A percentile compares a stretch with the other conserved stretches of the same genome.
phyloP scores from a whole-genome alignment of 1,284 basidiomycete species.

The Cryptococcus deneoformans region DNA sequence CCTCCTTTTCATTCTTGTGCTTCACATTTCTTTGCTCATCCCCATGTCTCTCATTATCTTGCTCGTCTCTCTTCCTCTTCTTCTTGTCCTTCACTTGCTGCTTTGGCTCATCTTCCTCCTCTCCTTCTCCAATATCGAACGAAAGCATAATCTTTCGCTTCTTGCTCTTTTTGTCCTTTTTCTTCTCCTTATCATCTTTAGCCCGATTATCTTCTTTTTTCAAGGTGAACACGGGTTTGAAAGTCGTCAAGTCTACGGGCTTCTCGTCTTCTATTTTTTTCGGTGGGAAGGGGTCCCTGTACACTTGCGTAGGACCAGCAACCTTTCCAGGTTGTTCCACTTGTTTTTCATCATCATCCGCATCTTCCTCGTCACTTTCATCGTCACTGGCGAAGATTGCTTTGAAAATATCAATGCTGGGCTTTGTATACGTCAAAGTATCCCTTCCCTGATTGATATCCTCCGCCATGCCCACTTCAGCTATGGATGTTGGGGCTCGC shows the following conservation, averaged over 20 bases:
- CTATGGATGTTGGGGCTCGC: conserved; percentile 37
- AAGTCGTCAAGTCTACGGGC: conserved; percentile 35
- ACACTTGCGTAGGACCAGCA: not conserved
- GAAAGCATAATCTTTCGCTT: conserved; percentile 58
- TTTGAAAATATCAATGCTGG: conserved; percentile 90
- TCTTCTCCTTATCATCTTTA: conserved; percentile 42
- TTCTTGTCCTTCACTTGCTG: conserved; percentile 54
- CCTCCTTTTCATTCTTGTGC: conserved; percentile 22
- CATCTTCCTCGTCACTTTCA: conserved; percentile 58
- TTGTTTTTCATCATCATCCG: conserved; percentile 17
- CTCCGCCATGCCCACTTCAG: conserved; percentile 82
- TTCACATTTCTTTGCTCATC: conserved; percentile 44
- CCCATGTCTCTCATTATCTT: not conserved
- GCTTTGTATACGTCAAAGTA: conserved; percentile 79
- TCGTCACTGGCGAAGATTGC: conserved; percentile 86
- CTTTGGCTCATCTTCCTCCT: conserved; percentile 41
- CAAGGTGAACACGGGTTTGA: conserved; percentile 63
- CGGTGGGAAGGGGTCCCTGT: conserved; percentile 11
- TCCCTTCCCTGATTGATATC: conserved; percentile 83
- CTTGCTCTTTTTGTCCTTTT: conserved; percentile 47
- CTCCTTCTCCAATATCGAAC: conserved; percentile 63
- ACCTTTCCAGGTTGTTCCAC: not conserved
- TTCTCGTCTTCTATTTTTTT: conserved; percentile 17
- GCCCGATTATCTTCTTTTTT: conserved; percentile 9
- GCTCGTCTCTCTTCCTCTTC: conserved; percentile 49